A percentile compares a stretch with the other conserved stretches of the same genome.
phyloP scores from a whole-genome alignment of 2,329 filamentous ascomycete genomes.

The Colletotrichum salicis region DNA sequence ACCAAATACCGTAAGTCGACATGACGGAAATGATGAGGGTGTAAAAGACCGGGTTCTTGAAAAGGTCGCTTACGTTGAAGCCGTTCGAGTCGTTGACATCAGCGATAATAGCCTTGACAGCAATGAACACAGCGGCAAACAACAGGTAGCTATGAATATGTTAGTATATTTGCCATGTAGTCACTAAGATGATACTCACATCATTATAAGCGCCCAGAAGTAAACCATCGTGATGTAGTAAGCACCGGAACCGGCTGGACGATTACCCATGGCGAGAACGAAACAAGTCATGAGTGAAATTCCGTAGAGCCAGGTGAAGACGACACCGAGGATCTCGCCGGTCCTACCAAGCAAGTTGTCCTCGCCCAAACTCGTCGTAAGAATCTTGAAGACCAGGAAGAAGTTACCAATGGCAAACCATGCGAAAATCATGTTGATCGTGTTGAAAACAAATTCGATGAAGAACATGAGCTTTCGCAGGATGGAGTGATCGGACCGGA shows the following conservation, averaged over 20 bases:
- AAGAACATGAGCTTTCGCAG: constrained; percentile 90
- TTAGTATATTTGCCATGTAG: constrained; percentile 37
- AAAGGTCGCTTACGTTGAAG: constrained; percentile 78
- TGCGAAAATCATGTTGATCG: constrained; percentile 95
- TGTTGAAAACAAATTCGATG: constrained; percentile 93
- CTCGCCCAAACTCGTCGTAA: constrained; percentile 85
- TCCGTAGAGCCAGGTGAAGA: constrained; percentile 97
- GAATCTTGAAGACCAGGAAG: constrained; percentile 97
- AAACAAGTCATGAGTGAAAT: constrained; percentile 94
- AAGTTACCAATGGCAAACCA: constrained; percentile 99
- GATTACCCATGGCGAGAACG: constrained; percentile 91
- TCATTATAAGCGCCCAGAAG: constrained; percentile 97
- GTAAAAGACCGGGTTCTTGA: constrained; percentile 90
- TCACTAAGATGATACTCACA: constrained; percentile 61
- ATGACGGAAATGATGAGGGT: constrained; percentile 92
- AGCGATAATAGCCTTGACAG: constrained; percentile 82
- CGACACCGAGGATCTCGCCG: constrained; percentile 83
- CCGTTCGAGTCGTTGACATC: constrained; percentile 70
- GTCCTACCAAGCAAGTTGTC: constrained; percentile 76
- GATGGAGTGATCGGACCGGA: constrained; percentile 89
- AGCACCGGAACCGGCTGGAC: constrained; percentile 91
- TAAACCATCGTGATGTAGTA: constrained; percentile 98
- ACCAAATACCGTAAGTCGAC: constrained; percentile 93
- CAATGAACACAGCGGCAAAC: constrained; percentile 95
- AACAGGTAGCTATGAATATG: constrained; percentile 75